phyloP scores from a whole-genome alignment of 352 stramenopile species.

The Phytopythium ostracodes region DNA sequence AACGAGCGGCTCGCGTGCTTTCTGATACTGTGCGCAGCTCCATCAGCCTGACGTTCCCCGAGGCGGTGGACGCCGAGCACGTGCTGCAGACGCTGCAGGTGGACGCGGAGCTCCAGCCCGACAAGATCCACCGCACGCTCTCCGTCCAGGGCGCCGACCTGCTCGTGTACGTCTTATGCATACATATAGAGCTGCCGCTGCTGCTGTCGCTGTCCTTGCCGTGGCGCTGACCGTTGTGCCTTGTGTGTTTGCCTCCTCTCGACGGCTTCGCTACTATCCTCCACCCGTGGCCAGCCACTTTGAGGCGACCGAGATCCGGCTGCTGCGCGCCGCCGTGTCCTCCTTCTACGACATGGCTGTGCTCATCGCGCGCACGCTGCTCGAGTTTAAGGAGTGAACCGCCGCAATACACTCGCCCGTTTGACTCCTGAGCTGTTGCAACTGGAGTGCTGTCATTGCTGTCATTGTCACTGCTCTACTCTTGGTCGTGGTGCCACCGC shows the following conservation, averaged over 20 bases:
- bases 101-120: constrained; percentile 82
- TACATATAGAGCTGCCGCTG: neutral
- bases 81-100: constrained; percentile 81
- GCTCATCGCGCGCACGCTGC: constrained; percentile 62
- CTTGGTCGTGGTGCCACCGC: neutral
- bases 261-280: neutral
- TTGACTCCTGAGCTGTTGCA: neutral
- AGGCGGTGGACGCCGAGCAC: constrained; percentile 57
- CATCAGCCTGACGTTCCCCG: constrained; percentile 61
- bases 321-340: constrained; percentile 78
- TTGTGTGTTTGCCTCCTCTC: neutral
- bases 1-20: neutral
- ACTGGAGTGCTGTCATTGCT: too few species aligned
- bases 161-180: constrained; percentile 47
- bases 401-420: neutral
- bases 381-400: constrained; percentile 82
- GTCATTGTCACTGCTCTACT: neutral
- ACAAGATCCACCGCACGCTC: constrained; percentile 80
- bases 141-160: constrained; percentile 56
- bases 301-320: constrained; percentile 74
- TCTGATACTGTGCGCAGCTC: constrained; percentile 25
- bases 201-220: constrained; percentile 4
- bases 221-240: constrained; percentile 9
- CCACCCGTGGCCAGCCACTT: constrained; percentile 46
- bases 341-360: constrained; percentile 88